Conservation (phyloP, 2,329 filamentous ascomycete species). For the Calonectria montana region DNA sequence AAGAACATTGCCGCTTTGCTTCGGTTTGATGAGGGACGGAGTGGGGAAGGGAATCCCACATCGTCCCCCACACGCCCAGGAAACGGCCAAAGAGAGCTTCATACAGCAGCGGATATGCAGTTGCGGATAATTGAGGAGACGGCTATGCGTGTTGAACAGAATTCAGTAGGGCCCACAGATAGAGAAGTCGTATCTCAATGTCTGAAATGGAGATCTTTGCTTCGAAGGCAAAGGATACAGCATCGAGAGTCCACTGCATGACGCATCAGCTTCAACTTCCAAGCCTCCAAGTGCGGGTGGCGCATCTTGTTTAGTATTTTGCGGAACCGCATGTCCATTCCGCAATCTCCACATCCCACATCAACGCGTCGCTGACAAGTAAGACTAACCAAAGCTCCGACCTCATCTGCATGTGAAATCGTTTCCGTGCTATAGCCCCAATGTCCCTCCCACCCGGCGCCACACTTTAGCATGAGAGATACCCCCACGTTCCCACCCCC, state of each 20-base stretch:
- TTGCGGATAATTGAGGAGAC: background rate
- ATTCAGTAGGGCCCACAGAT: background rate
- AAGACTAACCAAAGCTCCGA: background rate
- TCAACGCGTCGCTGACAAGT: background rate
- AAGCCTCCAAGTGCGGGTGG: too few relatives aligned
- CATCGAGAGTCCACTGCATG: background rate
- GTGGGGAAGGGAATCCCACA: background rate
- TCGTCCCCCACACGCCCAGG: background rate
- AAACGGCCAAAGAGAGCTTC: background rate
- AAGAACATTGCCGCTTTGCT: background rate
- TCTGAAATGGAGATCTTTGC: background rate
- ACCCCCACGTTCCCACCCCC: constrained; percentile 1
- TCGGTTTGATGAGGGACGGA: background rate
- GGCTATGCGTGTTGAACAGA: background rate
- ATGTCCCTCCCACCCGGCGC: background rate
- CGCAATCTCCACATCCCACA: too few relatives aligned
- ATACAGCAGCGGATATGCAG: background rate
- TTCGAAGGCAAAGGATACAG: background rate
- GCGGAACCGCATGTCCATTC: too few relatives aligned
- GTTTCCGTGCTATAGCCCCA: background rate
- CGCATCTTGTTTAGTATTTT: too few relatives aligned
- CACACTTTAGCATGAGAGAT: background rate
- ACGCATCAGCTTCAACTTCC: too few relatives aligned
- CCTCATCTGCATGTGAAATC: background rate
- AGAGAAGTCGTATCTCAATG: background rate